Conservation (phyloP, 2,329 filamentous ascomycete species). For the Epichloe gansuensis region DNA sequence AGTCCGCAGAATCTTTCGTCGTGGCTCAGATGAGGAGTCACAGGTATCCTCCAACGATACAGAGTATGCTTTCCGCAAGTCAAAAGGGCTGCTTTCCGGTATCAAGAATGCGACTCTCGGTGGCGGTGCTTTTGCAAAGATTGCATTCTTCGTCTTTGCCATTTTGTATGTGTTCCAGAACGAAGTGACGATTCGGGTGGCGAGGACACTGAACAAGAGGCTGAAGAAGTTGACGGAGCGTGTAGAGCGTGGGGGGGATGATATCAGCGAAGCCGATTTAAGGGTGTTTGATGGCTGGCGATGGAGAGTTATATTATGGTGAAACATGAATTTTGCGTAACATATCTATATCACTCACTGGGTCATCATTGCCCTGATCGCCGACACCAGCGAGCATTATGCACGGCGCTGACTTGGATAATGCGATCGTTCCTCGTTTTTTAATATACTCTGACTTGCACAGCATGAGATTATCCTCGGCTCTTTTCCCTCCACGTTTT, state of each 20-base stretch:
- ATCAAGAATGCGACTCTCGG: slow-evolving; percentile 34
- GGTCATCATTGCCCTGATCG: too few relatives aligned
- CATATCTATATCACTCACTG: too few relatives aligned
- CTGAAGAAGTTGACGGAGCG: slow-evolving; percentile 34
- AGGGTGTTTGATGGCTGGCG: slow-evolving; percentile 40
- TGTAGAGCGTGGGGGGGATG: slow-evolving; percentile 33
- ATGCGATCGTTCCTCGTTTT: too few relatives aligned
- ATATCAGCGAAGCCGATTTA: slow-evolving; percentile 35
- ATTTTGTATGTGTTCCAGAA: slow-evolving; percentile 46
- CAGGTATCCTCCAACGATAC: slow-evolving; percentile 34
- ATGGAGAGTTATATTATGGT: slow-evolving; percentile 41
- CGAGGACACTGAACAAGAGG: slow-evolving; percentile 36
- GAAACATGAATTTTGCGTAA: slow-evolving; percentile 2
- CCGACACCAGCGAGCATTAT: too few relatives aligned
- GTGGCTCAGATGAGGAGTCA: slow-evolving; percentile 25
- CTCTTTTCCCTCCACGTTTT: too few relatives aligned
- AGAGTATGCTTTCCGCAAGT: slow-evolving; percentile 42
- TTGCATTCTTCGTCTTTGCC: slow-evolving; percentile 42
- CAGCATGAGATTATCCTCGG: too few relatives aligned
- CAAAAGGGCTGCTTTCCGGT: slow-evolving; percentile 35
- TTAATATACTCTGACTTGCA: too few relatives aligned
- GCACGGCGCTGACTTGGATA: too few relatives aligned
- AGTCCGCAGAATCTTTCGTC: slow-evolving; percentile 38
- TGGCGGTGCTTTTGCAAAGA: slow-evolving; percentile 31
- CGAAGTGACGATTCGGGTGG: slow-evolving; percentile 43